Evolutionary conservation across 805 yeast species (phyloP).

Genomic region (Candida ipomoeae): DNA sequence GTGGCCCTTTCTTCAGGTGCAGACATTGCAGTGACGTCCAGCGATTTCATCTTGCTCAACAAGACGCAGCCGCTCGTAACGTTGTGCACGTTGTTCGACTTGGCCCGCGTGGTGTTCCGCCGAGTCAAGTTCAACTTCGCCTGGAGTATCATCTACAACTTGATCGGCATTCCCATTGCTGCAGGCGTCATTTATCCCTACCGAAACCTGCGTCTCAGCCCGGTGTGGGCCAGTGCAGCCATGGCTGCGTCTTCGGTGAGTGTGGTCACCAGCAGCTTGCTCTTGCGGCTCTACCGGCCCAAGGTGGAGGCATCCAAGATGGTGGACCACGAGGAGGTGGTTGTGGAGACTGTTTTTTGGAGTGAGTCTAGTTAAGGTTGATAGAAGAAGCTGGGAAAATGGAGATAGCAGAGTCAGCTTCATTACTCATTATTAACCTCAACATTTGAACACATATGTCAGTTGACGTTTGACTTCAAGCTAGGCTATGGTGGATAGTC

Average conservation of each 20-base stretch:
- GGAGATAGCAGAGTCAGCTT: too few relatives aligned
- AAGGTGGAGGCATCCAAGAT: constrained; percentile 17
- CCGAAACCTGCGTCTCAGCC: constrained; percentile 49
- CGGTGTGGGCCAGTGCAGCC: constrained; percentile 66
- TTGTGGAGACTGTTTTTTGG: not conserved
- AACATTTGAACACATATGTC: too few relatives aligned
- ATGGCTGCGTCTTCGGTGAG: constrained; percentile 60
- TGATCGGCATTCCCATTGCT: constrained; percentile 58
- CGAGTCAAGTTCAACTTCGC: constrained; percentile 55
- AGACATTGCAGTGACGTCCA: constrained; percentile 69
- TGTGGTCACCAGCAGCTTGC: constrained; percentile 54
- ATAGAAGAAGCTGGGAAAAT: too few relatives aligned
- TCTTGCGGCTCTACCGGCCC: constrained; percentile 46
- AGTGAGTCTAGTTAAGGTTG: not conserved
- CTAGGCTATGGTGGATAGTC: too few relatives aligned
- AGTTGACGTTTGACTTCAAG: too few relatives aligned
- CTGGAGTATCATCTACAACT: constrained; percentile 57
- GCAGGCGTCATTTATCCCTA: constrained; percentile 64
- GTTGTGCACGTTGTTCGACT: constrained; percentile 50
- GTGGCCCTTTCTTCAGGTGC: constrained; percentile 74
- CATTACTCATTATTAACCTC: too few relatives aligned
- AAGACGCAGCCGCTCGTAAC: constrained; percentile 48
- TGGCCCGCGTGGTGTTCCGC: constrained; percentile 46
- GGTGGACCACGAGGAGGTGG: not conserved
- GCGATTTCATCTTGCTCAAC: constrained; percentile 65